These are phyloP conservation scores for Mycena belliarum DNA, from an alignment of 768 basidiomycete species.

Conservation along the genomic window DNA sequence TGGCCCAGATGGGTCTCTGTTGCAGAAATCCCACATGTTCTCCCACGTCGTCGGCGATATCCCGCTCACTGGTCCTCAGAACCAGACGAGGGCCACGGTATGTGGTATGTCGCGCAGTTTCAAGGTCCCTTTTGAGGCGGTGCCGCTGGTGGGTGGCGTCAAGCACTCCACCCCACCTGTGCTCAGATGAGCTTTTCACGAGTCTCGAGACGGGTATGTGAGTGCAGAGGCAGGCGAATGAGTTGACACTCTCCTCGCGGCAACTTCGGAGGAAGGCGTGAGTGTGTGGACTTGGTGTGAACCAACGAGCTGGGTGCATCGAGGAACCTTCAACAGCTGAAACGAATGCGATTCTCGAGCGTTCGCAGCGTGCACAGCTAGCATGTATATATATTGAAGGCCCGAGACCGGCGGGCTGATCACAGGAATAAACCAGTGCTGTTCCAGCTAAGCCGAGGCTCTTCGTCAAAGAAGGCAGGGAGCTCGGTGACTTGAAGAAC, in stretches of 20 bases:
- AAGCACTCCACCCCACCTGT: too few species aligned
- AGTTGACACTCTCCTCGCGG: too few species aligned
- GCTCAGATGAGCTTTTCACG: too few species aligned
- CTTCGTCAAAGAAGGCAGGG: too few species aligned
- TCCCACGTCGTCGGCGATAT: conserved; percentile 6
- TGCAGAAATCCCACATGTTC: not conserved
- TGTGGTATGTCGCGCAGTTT: too few species aligned
- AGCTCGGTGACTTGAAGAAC: not conserved
- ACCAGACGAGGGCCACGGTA: not conserved
- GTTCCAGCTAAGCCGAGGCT: too few species aligned
- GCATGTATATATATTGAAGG: not conserved
- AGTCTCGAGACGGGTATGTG: not conserved
- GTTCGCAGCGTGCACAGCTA: not conserved
- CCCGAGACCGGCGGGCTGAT: not conserved
- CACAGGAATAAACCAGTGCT: too few species aligned
- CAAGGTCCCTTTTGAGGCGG: not conserved
- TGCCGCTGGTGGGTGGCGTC: not conserved
- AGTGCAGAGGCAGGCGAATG: not conserved
- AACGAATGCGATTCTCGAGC: not conserved
- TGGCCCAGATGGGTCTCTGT: not conserved
- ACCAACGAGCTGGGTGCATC: too few species aligned
- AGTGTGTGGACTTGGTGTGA: too few species aligned
- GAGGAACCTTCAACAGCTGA: not conserved
- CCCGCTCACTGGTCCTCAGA: not conserved
- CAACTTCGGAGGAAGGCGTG: too few species aligned